These are phyloP conservation scores for Boletus subcaerulescens DNA, from an alignment of 768 basidiomycete species.

Conservation along the genomic window DNA sequence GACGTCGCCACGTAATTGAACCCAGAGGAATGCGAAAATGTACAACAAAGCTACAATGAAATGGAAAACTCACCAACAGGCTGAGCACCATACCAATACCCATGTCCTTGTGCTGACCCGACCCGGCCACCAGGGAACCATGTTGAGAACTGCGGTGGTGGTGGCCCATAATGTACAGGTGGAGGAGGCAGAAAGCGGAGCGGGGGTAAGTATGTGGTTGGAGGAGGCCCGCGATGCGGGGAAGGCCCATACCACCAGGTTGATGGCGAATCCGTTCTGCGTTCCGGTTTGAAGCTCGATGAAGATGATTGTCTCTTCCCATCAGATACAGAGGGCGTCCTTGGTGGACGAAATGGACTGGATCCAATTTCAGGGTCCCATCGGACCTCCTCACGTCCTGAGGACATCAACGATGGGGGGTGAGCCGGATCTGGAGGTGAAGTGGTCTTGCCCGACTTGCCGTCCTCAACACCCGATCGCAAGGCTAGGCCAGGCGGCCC, in stretches of 20 bases:
- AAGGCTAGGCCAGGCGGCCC: constrained; percentile 15
- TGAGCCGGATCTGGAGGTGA: neutral
- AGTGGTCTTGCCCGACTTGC: neutral
- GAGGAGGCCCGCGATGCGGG: constrained; percentile 6
- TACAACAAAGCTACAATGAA: neutral
- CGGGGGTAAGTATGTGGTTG: neutral
- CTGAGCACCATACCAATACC: constrained; percentile 21
- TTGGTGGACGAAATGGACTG: neutral
- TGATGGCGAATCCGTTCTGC: constrained; percentile 10
- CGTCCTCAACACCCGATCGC: neutral
- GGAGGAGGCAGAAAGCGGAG: constrained; percentile 16
- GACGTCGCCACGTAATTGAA: constrained; percentile 1
- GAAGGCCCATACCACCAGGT: constrained; percentile 10
- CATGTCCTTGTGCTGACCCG: constrained; percentile 14
- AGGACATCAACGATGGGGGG: neutral
- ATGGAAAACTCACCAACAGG: constrained; percentile 17
- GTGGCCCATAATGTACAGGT: constrained; percentile 8
- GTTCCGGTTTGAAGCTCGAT: constrained; percentile 3
- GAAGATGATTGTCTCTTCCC: constrained; percentile 1
- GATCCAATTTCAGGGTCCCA: constrained; percentile 16
- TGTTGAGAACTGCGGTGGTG: constrained; percentile 11
- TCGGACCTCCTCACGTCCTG: neutral
- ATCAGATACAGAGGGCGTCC: neutral
- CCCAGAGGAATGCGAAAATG: neutral
- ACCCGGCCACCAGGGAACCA: constrained; percentile 16